A percentile compares a stretch with the other conserved stretches of the same genome.
Conservation (phyloP, 129 eudicot genomes). For the Solidago caesia region DNA sequence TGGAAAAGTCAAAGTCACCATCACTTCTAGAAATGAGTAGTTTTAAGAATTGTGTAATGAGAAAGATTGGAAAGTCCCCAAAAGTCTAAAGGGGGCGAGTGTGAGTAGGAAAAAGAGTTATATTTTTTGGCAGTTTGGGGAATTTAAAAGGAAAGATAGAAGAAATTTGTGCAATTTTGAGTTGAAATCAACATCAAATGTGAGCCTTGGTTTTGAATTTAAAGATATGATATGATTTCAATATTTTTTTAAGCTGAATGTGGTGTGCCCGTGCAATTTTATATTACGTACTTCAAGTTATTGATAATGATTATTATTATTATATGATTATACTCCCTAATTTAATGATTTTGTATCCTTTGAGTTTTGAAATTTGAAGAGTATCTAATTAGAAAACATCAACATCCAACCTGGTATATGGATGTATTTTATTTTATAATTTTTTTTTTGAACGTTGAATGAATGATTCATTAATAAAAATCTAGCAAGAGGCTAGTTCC, state of each 20-base stretch:
- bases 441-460: no score
- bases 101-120: background rate
- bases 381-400: no score
- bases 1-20: constrained; percentile 60
- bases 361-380: no score
- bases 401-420: no score
- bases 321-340: no score
- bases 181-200: constrained; percentile 16
- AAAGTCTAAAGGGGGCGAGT: constrained; percentile 23
- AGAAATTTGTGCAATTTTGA: constrained; percentile 25
- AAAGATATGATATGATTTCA: constrained; percentile 3
- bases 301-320: no score
- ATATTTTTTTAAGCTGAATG: background rate
- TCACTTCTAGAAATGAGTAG: constrained; percentile 35
- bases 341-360: no score
- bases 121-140: constrained; percentile 2
- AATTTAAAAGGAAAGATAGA: constrained; percentile 8
- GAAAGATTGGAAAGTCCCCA: constrained; percentile 52
- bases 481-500: no score
- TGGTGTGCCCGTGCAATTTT: no score
- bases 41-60: constrained; percentile 70
- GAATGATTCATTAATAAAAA: no score
- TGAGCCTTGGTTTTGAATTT: constrained; percentile 21
- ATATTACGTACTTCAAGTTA: no score
- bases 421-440: no score